Conservation (phyloP, 805 yeast species). For the Ogataea ganodermae region DNA sequence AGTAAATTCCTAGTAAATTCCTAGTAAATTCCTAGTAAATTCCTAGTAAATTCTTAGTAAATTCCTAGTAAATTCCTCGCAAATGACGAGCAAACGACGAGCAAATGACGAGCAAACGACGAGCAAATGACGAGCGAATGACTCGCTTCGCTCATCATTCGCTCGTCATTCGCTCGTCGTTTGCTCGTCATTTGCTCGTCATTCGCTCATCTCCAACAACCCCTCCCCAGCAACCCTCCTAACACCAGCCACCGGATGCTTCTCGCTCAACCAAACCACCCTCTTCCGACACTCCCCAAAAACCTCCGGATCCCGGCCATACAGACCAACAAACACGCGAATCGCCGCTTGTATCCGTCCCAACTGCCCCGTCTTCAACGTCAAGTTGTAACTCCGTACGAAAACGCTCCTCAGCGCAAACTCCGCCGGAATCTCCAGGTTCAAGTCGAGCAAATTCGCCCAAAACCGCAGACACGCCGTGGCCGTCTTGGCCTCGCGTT, state of each 20-base stretch:
- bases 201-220: conserved; percentile 20
- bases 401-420: conserved; percentile 41
- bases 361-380: conserved; percentile 48
- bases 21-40: too few species aligned
- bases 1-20: too few species aligned
- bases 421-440: conserved; percentile 33
- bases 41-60: too few species aligned
- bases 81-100: too few species aligned
- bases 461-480: conserved; percentile 31
- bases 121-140: too few species aligned
- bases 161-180: too few species aligned
- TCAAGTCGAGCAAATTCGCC: conserved; percentile 43
- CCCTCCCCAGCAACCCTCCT: conserved; percentile 24
- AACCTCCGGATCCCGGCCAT: conserved; percentile 13
- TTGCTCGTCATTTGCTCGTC: not conserved
- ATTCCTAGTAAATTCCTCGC: too few species aligned
- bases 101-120: too few species aligned
- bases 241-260: conserved; percentile 27
- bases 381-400: conserved; percentile 55
- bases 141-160: too few species aligned
- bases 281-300: conserved; percentile 24
- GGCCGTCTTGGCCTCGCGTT: conserved; percentile 25
- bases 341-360: conserved; percentile 43
- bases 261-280: conserved; percentile 25
- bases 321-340: conserved; percentile 45